phyloP scores from a whole-genome alignment of 192 early-diverging fungal species.

The Backusella macrospora region DNA sequence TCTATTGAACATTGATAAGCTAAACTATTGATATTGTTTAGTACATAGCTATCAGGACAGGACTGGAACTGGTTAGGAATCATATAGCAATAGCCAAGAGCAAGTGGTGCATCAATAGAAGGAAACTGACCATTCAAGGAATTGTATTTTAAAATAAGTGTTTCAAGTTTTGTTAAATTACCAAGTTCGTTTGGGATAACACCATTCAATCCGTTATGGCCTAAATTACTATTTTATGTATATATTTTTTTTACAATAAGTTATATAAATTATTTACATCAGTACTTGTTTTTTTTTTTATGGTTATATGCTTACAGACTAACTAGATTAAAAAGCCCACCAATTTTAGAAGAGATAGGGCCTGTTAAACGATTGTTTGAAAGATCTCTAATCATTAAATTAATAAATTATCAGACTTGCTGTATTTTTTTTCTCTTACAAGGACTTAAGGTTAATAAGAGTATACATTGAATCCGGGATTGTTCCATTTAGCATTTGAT shows the following conservation, averaged over 20 bases:
- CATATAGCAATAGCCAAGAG: constrained; percentile 27
- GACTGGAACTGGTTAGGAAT: constrained; percentile 35
- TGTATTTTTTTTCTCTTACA: constrained; percentile 27
- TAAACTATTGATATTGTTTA: constrained; percentile 26
- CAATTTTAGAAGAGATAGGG: constrained; percentile 21
- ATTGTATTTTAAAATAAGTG: constrained; percentile 34
- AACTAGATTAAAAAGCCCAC: constrained; percentile 28
- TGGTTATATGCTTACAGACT: constrained; percentile 29
- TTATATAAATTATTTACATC: not conserved
- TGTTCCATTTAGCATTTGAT: constrained; percentile 27
- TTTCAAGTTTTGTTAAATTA: constrained; percentile 21
- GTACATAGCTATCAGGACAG: constrained; percentile 18
- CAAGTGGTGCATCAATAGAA: constrained; percentile 24
- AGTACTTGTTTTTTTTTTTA: not conserved
- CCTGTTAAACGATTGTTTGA: constrained; percentile 40
- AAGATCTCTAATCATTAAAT: constrained; percentile 28
- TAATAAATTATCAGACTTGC: not conserved
- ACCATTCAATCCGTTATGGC: constrained; percentile 28
- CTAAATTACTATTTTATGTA: constrained; percentile 20
- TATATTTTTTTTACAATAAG: not conserved
- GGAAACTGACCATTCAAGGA: constrained; percentile 35
- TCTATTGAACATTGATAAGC: constrained; percentile 40
- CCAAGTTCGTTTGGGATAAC: constrained; percentile 21
- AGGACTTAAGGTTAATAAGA: constrained; percentile 20
- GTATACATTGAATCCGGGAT: constrained; percentile 30